Evolutionary conservation across 768 basidiomycete genomes (phyloP).

Genomic region (Boletellus ananiceps): DNA sequence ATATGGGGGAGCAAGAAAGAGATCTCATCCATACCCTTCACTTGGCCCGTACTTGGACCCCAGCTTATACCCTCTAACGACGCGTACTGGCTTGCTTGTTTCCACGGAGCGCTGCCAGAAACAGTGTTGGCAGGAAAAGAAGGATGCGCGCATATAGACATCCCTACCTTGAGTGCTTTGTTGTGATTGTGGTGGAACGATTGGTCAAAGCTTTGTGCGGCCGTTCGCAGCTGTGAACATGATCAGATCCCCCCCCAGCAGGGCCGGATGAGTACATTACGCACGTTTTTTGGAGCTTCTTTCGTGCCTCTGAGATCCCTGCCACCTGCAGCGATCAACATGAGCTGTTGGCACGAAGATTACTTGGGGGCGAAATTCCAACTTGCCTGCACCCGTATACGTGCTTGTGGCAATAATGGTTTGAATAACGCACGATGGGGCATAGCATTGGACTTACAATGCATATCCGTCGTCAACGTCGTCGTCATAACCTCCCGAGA

Average conservation of each 20-base stretch:
- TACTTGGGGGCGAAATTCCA: not conserved
- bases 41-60: slow-evolving; percentile 69
- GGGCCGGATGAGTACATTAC: slow-evolving; percentile 13
- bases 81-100: slow-evolving; percentile 77
- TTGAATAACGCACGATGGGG: not conserved
- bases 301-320: slow-evolving; percentile 85
- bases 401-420: slow-evolving; percentile 42
- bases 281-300: slow-evolving; percentile 75
- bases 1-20: not conserved
- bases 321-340: slow-evolving; percentile 49
- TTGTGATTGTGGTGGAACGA: slow-evolving; percentile 72
- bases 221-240: slow-evolving; percentile 68
- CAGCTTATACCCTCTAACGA: slow-evolving; percentile 73
- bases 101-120: slow-evolving; percentile 61
- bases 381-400: slow-evolving; percentile 70
- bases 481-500: slow-evolving; percentile 87
- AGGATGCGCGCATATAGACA: not conserved
- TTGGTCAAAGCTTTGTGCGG: slow-evolving; percentile 82
- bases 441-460: slow-evolving; percentile 51
- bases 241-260: not conserved
- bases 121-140: not conserved
- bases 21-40: slow-evolving; percentile 52
- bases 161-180: slow-evolving; percentile 54
- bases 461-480: slow-evolving; percentile 79
- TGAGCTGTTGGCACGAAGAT: not conserved